Conservation (phyloP, 345 rosid species). For the Abelmoschus esculentus region DNA sequence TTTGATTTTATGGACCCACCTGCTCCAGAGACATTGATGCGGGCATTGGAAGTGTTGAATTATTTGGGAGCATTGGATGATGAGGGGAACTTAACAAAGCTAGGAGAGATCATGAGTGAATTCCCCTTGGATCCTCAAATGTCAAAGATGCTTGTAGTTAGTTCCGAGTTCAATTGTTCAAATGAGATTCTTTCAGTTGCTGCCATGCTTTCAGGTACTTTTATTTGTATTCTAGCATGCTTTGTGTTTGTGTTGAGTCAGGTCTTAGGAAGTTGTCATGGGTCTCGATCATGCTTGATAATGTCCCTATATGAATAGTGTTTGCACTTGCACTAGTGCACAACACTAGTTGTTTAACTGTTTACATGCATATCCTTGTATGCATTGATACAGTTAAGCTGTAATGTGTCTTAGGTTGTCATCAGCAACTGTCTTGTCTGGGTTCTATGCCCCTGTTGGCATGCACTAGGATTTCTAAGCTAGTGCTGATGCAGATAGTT, state of each 20-base stretch:
- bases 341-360: constrained; percentile 19
- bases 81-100: constrained; percentile 82
- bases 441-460: constrained; percentile 75
- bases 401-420: constrained; percentile 41
- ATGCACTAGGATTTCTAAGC: constrained; percentile 75
- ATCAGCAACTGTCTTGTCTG: constrained; percentile 81
- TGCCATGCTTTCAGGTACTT: constrained; percentile 90
- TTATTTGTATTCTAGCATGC: not conserved
- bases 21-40: constrained; percentile 95
- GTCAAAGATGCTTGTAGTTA: constrained; percentile 92
- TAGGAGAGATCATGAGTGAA: constrained; percentile 94
- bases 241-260: constrained; percentile 23
- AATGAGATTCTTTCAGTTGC: constrained; percentile 91
- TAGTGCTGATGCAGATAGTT: constrained; percentile 98
- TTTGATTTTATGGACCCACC: constrained; percentile 96
- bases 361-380: constrained; percentile 18
- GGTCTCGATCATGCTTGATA: constrained; percentile 23
- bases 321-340: constrained; percentile 21
- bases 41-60: constrained; percentile 86
- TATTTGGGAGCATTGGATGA: constrained; percentile 92
- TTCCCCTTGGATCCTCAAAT: constrained; percentile 92
- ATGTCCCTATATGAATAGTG: constrained; percentile 21
- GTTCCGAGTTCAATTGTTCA: constrained; percentile 90
- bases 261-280: constrained; percentile 23
- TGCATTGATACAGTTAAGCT: constrained; percentile 26